These are phyloP conservation scores for Pseudogymnoascus sp. DNA, from an alignment of 2,329 filamentous ascomycete species.

Conservation along the genomic window DNA sequence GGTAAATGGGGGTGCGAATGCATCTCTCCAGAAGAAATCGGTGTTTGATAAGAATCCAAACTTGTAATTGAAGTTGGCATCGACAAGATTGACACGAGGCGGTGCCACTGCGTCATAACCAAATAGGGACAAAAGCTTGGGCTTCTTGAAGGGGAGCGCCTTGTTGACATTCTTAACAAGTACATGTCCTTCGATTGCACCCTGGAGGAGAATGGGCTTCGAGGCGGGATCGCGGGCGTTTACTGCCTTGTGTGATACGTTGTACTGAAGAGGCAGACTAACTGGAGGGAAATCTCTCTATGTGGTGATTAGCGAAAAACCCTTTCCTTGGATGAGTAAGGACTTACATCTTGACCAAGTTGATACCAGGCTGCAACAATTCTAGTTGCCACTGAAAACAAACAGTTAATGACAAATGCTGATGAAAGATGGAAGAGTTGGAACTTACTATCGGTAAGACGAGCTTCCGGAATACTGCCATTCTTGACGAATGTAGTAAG, in stretches of 20 bases:
- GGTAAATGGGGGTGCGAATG: background rate
- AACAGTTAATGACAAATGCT: conserved; percentile 57
- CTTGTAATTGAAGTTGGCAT: conserved; percentile 59
- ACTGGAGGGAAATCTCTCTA: conserved; percentile 42
- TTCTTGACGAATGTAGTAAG: conserved; percentile 54
- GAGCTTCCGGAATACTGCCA: conserved; percentile 48
- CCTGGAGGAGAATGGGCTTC: conserved; percentile 45
- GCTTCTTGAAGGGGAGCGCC: conserved; percentile 51
- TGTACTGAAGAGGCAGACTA: conserved; percentile 46
- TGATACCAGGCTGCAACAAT: conserved; percentile 54
- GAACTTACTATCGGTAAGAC: conserved; percentile 58
- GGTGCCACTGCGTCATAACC: conserved; percentile 49
- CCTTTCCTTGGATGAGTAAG: conserved; percentile 46
- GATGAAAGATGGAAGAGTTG: conserved; percentile 49
- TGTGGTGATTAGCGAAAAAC: conserved; percentile 27
- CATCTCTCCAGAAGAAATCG: conserved; percentile 58
- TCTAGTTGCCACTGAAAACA: conserved; percentile 61
- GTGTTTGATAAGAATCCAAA: conserved; percentile 1
- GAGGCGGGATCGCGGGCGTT: conserved; percentile 49
- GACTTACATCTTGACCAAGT: conserved; percentile 52
- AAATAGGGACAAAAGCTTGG: conserved; percentile 50
- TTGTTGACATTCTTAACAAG: conserved; percentile 60
- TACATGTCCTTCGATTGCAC: conserved; percentile 57
- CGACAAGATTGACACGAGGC: conserved; percentile 31
- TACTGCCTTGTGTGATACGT: conserved; percentile 45